Percentiles rank a stretch among this genome's conserved stretches.
These are phyloP conservation scores for Aspergillus baeticus DNA, from an alignment of 495 filamentous ascomycete genomes.

Conservation along the genomic window DNA sequence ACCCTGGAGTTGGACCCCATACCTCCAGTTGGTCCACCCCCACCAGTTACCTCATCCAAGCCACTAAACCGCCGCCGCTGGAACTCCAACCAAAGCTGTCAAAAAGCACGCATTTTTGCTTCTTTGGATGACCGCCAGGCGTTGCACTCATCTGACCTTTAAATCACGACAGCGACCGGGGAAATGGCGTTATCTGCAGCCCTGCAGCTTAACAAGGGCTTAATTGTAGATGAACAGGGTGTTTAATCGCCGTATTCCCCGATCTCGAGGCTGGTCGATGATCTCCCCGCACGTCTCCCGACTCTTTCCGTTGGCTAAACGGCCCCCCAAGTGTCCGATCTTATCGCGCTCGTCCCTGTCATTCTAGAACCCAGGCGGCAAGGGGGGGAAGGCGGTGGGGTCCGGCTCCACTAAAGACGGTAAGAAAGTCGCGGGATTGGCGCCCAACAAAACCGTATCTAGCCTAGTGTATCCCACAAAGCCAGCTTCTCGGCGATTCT, in stretches of 20 bases:
- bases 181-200: slow-evolving; percentile 5
- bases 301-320: background rate
- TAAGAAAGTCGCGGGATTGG: background rate
- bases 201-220: background rate
- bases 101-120: background rate
- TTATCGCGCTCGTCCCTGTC: background rate
- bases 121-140: background rate
- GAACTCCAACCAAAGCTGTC: background rate
- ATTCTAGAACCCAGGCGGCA: background rate
- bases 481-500: background rate
- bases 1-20: background rate
- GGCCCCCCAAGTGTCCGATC: background rate
- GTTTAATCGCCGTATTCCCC: no score
- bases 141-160: background rate
- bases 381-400: background rate
- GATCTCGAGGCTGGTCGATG: background rate
- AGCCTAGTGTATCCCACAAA: background rate
- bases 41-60: background rate
- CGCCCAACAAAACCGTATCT: background rate
- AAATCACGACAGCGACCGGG: background rate
- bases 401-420: background rate
- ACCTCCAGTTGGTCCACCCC: background rate
- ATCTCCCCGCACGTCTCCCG: background rate
- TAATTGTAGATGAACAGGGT: background rate
- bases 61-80: background rate